A percentile compares a stretch with the other conserved stretches of the same genome.
These are phyloP conservation scores for Astrothelium subdiscretum DNA, from an alignment of 495 filamentous ascomycete species.

Conservation along the genomic window DNA sequence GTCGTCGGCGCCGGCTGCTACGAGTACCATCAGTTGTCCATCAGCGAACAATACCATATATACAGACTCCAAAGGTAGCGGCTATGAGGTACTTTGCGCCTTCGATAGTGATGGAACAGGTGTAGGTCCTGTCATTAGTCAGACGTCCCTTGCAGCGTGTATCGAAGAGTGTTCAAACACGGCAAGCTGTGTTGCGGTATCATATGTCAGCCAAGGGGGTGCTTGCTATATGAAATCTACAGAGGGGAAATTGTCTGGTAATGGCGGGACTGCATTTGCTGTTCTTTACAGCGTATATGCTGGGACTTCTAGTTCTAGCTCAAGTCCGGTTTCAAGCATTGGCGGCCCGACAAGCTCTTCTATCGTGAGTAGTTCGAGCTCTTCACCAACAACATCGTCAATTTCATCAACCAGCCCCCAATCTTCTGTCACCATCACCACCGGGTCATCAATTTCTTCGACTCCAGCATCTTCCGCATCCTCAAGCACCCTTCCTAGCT, in stretches of 20 bases:
- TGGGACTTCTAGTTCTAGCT: not conserved
- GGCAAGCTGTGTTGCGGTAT: not conserved
- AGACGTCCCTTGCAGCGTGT: not conserved
- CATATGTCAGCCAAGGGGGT: not conserved
- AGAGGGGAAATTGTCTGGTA: not conserved
- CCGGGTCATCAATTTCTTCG: not conserved
- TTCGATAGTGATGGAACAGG: not conserved
- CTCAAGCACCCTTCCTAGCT: not conserved
- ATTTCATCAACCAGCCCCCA: not conserved
- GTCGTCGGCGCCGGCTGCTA: not conserved
- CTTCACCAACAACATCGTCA: too few relatives aligned
- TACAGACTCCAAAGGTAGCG: not conserved
- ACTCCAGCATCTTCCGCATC: not conserved
- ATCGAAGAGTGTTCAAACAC: not conserved
- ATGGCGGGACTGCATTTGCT: not conserved
- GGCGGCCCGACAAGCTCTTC: not conserved
- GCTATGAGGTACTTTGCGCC: not conserved
- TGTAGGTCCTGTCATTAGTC: not conserved
- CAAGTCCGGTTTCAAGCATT: not conserved
- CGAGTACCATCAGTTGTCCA: not conserved
- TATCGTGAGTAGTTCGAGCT: not conserved
- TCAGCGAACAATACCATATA: constrained; percentile 3
- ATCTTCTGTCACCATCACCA: not conserved
- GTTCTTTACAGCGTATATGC: not conserved
- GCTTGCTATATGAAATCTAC: not conserved